Conservation (phyloP, 2,329 filamentous ascomycete genomes). For the Colletotrichum filicis region DNA sequence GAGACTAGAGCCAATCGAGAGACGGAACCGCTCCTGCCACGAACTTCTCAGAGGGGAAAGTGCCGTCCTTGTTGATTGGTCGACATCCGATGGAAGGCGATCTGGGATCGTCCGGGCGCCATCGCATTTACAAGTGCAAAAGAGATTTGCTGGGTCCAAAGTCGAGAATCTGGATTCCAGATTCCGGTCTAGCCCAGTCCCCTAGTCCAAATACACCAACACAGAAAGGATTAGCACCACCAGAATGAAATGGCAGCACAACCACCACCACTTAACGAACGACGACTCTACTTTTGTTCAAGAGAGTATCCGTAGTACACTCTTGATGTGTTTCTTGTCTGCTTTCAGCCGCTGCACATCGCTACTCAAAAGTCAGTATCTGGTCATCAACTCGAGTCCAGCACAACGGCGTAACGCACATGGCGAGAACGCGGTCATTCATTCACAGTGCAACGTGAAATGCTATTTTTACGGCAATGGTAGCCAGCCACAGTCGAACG, state of each 20-base stretch:
- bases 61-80: constrained; percentile 6
- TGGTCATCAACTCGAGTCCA: neutral
- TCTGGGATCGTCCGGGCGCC: constrained; percentile 28
- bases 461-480: neutral
- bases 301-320: neutral
- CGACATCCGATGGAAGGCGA: neutral
- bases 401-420: neutral
- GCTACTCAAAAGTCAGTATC: neutral
- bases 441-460: neutral
- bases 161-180: neutral
- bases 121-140: constrained; percentile 21
- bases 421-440: neutral
- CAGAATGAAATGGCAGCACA: neutral
- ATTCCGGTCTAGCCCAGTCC: neutral
- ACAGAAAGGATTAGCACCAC: neutral
- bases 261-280: neutral
- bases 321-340: neutral
- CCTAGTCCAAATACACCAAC: neutral
- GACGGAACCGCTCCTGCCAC: neutral
- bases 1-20: neutral
- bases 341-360: neutral
- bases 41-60: constrained; percentile 27
- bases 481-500: neutral
- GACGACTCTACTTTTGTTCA: neutral
- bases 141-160: constrained; percentile 9